Percentiles rank a stretch among this genome's conserved stretches.
Evolutionary conservation across 192 early-diverging fungal genomes (phyloP).

Genomic region (Coemansia sp.): DNA sequence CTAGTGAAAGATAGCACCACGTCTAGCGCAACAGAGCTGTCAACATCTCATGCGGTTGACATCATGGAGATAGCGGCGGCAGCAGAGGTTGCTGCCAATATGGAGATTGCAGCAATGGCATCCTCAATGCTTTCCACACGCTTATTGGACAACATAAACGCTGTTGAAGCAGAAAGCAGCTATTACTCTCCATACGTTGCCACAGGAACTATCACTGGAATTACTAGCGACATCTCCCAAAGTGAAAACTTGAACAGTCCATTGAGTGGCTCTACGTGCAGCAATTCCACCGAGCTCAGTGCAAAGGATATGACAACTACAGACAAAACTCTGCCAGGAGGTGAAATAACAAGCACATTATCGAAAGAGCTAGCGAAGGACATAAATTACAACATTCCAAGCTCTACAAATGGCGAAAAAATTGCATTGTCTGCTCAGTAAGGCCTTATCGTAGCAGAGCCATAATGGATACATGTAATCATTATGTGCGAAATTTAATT

Average conservation of each 20-base stretch:
- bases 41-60: not conserved
- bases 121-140: slow-evolving; percentile 18
- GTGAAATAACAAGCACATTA: not conserved
- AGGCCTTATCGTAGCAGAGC: not conserved
- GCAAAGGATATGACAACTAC: not conserved
- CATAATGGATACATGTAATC: not conserved
- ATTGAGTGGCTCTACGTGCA: not conserved
- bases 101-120: slow-evolving; percentile 32
- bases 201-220: not conserved
- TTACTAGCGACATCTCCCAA: not conserved
- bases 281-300: not conserved
- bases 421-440: not conserved
- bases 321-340: not conserved
- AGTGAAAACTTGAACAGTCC: not conserved
- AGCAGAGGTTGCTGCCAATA: slow-evolving; percentile 31
- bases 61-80: slow-evolving; percentile 31
- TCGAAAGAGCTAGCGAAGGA: not conserved
- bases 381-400: not conserved
- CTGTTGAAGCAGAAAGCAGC: not conserved
- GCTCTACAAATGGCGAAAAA: not conserved
- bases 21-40: not conserved
- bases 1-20: not conserved
- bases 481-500: too few species aligned
- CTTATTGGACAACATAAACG: not conserved
- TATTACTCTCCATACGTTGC: not conserved